Percentiles rank a stretch among this genome's conserved stretches.
Evolutionary conservation across 2,329 filamentous ascomycete species (phyloP).

Genomic region (Colletotrichum lupini): DNA sequence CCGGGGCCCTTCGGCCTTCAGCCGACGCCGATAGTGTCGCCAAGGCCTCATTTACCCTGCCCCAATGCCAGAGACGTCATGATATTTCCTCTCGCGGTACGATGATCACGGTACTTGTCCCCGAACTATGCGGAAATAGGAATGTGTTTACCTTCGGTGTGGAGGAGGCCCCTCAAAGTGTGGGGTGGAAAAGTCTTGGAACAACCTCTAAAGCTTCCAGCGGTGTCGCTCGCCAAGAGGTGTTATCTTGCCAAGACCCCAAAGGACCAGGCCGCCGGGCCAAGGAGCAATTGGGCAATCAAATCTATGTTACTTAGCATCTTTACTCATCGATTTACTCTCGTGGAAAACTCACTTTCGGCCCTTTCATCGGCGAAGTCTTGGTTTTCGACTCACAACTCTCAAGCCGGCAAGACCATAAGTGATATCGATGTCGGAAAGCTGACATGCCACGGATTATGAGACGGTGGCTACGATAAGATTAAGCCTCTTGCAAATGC

Average conservation of each 20-base stretch:
- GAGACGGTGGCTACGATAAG: too few species aligned
- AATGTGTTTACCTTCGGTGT: slow-evolving; percentile 21
- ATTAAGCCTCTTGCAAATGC: too few species aligned
- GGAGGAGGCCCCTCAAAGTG: slow-evolving; percentile 25
- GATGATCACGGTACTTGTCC: not conserved
- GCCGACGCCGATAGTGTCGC: not conserved
- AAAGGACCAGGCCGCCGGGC: not conserved
- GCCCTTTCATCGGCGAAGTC: not conserved
- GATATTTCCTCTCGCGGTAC: not conserved
- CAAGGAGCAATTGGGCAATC: not conserved
- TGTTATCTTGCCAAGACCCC: slow-evolving; percentile 29
- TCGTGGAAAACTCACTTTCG: not conserved
- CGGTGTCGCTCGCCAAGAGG: slow-evolving; percentile 23
- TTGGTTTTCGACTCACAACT: too few species aligned
- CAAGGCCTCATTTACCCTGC: slow-evolving; percentile 9
- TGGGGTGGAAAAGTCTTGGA: slow-evolving; percentile 9
- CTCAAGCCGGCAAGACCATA: too few species aligned
- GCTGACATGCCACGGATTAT: too few species aligned
- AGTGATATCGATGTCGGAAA: too few species aligned
- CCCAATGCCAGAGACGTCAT: slow-evolving; percentile 9
- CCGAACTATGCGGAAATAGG: slow-evolving; percentile 27
- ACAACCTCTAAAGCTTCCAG: not conserved
- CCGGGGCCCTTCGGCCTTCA: not conserved
- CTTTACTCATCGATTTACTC: not conserved
- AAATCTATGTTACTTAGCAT: too few species aligned